Evolutionary conservation across 768 basidiomycete species (phyloP).

Genomic region (Hericium erinaceus): DNA sequence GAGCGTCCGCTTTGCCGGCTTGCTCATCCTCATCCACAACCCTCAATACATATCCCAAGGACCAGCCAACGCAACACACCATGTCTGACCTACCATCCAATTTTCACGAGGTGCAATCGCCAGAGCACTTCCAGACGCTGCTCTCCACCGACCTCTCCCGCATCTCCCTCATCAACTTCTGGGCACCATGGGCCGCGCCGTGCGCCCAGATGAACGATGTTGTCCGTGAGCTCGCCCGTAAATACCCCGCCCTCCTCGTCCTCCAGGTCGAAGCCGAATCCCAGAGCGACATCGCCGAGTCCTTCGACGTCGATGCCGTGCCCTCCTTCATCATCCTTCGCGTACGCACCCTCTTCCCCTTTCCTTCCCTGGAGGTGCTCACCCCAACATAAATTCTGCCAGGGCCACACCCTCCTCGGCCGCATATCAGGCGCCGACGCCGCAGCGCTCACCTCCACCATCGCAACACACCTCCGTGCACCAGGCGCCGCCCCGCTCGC

Average conservation of each 20-base stretch:
- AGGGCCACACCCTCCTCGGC: constrained; percentile 85
- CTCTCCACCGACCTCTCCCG: constrained; percentile 70
- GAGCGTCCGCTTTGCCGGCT: not conserved
- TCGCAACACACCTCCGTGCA: constrained; percentile 46
- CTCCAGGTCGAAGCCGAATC: constrained; percentile 79
- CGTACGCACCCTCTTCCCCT: too few species aligned
- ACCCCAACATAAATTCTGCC: constrained; percentile 5
- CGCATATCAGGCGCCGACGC: constrained; percentile 80
- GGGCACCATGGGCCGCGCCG: constrained; percentile 89
- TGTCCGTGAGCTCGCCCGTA: constrained; percentile 60
- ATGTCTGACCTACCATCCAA: constrained; percentile 22
- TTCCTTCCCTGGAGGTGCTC: too few species aligned
- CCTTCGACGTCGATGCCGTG: constrained; percentile 86
- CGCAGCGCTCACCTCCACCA: constrained; percentile 43
- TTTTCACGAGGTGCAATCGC: constrained; percentile 42
- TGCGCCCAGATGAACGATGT: constrained; percentile 86
- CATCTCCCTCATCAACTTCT: constrained; percentile 87
- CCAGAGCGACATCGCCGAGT: constrained; percentile 78
- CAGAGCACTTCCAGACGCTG: constrained; percentile 63
- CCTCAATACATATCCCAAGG: not conserved
- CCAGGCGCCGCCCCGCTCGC: constrained; percentile 32
- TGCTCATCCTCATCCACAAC: not conserved
- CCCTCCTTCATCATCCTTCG: constrained; percentile 77
- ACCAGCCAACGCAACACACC: not conserved
- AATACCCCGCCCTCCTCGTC: constrained; percentile 60